phyloP scores from a whole-genome alignment of 1,284 basidiomycete genomes.

The Gymnopus androsaceus region DNA sequence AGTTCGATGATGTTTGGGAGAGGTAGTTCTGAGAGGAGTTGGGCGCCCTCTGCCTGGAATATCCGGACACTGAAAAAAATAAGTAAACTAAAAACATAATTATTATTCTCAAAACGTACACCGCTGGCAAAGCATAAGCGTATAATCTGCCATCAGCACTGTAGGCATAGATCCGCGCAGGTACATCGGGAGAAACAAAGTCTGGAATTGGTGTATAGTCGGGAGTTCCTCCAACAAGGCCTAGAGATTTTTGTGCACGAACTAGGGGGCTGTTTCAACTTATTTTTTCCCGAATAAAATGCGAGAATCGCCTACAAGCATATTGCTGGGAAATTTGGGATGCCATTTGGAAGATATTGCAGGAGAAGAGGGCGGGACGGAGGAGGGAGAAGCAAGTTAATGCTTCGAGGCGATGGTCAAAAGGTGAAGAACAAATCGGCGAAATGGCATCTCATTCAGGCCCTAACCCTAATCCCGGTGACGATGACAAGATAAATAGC shows the following conservation, averaged over 20 bases:
- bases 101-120: slow-evolving; percentile 48
- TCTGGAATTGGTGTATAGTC: slow-evolving; percentile 69
- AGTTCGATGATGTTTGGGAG: slow-evolving; percentile 81
- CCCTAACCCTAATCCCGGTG: too few relatives aligned
- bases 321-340: slow-evolving; percentile 73
- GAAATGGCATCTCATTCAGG: too few relatives aligned
- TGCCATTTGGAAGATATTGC: slow-evolving; percentile 49
- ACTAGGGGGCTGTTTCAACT: slow-evolving; percentile 43
- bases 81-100: slow-evolving; percentile 13
- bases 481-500: too few relatives aligned
- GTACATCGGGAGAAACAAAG: slow-evolving; percentile 68
- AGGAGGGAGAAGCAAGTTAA: slow-evolving; percentile 72
- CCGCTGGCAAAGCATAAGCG: slow-evolving; percentile 78
- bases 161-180: slow-evolving; percentile 80
- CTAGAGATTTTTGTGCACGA: slow-evolving; percentile 92
- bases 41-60: slow-evolving; percentile 74
- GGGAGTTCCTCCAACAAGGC: slow-evolving; percentile 82
- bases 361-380: slow-evolving; percentile 36
- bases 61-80: slow-evolving; percentile 63
- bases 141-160: slow-evolving; percentile 87
- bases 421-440: too few relatives aligned
- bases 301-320: slow-evolving; percentile 59
- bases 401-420: slow-evolving; percentile 56
- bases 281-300: neutral
- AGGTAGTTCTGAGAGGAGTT: slow-evolving; percentile 68